Percentiles rank a stretch among this genome's conserved stretches.
These are phyloP conservation scores for Sugiyamaella qingdaonensis DNA, from an alignment of 805 yeast species.

Conservation along the genomic window DNA sequence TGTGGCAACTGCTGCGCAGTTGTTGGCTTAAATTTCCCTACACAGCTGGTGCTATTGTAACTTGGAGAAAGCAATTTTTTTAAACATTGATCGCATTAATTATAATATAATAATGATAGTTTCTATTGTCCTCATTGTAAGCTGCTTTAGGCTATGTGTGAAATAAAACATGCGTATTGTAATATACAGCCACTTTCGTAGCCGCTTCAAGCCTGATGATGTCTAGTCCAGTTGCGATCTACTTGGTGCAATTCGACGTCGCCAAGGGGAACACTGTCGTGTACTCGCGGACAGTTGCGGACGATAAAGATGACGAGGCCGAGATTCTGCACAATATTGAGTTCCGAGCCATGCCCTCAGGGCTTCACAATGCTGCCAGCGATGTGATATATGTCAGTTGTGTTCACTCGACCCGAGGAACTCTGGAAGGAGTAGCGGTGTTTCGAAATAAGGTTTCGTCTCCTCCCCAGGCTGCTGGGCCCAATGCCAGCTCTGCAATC, in stretches of 20 bases:
- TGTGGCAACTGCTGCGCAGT: too few species aligned
- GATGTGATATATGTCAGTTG: conserved; percentile 55
- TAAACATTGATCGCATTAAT: too few species aligned
- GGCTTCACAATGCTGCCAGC: conserved; percentile 48
- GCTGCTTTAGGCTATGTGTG: too few species aligned
- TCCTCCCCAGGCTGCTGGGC: neutral
- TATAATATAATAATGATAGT: too few species aligned
- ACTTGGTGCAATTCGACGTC: conserved; percentile 50
- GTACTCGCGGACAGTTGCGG: conserved; percentile 35
- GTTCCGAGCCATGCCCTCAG: conserved; percentile 65
- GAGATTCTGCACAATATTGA: conserved; percentile 45
- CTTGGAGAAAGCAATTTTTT: too few species aligned
- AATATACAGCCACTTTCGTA: neutral
- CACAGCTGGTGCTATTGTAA: too few species aligned
- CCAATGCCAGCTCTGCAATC: neutral
- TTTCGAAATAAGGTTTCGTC: conserved; percentile 35
- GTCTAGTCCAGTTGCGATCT: conserved; percentile 19
- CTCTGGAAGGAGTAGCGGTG: conserved; percentile 43
- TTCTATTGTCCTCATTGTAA: too few species aligned
- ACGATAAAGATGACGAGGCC: conserved; percentile 11
- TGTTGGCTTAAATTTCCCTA: too few species aligned
- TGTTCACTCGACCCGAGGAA: conserved; percentile 12
- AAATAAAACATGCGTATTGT: neutral
- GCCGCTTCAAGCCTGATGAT: neutral
- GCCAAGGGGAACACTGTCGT: conserved; percentile 46